Conservation (phyloP, 257 asterid species). For the Lavandula angustifolia region DNA sequence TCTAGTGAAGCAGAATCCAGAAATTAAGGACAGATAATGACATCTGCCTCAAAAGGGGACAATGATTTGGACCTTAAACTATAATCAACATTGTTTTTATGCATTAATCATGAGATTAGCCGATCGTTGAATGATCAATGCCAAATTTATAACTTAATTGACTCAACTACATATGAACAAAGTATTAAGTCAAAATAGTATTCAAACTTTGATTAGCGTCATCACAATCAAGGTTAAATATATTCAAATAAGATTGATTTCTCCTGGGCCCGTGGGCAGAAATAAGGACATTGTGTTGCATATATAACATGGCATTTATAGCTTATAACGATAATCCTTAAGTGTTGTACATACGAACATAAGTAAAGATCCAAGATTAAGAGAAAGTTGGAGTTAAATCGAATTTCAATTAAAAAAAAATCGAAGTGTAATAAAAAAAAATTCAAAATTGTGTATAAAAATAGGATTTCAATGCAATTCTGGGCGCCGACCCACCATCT, state of each 20-base stretch:
- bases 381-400: no score
- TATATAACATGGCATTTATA: no score
- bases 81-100: constrained; percentile 33
- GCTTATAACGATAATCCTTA: no score
- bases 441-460: no score
- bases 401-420: no score
- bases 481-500: no score
- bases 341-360: no score
- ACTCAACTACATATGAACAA: constrained; percentile 24
- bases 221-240: neutral
- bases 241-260: neutral
- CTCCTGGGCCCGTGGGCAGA: neutral
- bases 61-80: constrained; percentile 44
- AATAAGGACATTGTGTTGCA: no score
- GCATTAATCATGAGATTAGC: constrained; percentile 11
- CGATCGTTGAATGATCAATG: neutral
- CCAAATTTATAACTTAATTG: neutral
- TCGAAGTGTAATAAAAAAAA: no score
- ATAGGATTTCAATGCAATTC: no score
- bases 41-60: constrained; percentile 41
- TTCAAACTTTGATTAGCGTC: constrained; percentile 24
- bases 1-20: constrained; percentile 42
- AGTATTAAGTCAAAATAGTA: constrained; percentile 32
- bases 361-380: no score
- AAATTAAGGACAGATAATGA: constrained; percentile 56